Base-by-base conservation (phyloP, 495 filamentous ascomycete species). In the Recurvomyces mirabilis region DNA sequence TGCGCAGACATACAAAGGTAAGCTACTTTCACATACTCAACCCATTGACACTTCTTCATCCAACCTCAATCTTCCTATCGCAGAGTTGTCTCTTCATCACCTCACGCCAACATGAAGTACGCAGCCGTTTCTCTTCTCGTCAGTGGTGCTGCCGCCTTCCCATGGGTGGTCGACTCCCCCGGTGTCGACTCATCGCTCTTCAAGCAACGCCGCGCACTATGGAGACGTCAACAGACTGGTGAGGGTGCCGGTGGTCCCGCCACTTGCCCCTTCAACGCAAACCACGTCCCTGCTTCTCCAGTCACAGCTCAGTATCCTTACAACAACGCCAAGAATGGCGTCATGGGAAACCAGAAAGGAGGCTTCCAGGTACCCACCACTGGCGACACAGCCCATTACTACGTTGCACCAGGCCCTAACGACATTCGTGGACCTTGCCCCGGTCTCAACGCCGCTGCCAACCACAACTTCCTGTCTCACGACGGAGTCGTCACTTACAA, bases 401-500 rank as follows among this genome's bases (percentile, higher is more conserved):
- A 56, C 35, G 40, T 54, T 11, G 44, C 60, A 4, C 49, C 56
- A 6, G 41, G 36, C n/a, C 39, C 39, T 14, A 47, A 51, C 23
- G 59, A 62, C 33, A 58, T 59, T 35, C 47, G 54, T 34, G 59
- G 59, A 26, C 56, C 54, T 35, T 62, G 59, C 41, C 59, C 59
- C 5, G 57, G 57, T 18, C 22, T 63, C 24, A 65, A 65, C 40
- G 49, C 58, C 13, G 50, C 54, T n/a, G 57, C 62, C 3, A 65
- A 66, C 43, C 52, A 59, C 43, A 50, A 59, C 43, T 68, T 68
- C 57, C 48, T 67, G 17, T 55, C 60, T 22, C 65, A 59, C 35
- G 65, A 68, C 31, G 65, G 65, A 12, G 59, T 68, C 46, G 61
- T 59, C n/a, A 65, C 57, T 12, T 66, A 62, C 49, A 58, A 60